Conservation (phyloP, 1,284 basidiomycete species). For the Austroboletus niveus region DNA sequence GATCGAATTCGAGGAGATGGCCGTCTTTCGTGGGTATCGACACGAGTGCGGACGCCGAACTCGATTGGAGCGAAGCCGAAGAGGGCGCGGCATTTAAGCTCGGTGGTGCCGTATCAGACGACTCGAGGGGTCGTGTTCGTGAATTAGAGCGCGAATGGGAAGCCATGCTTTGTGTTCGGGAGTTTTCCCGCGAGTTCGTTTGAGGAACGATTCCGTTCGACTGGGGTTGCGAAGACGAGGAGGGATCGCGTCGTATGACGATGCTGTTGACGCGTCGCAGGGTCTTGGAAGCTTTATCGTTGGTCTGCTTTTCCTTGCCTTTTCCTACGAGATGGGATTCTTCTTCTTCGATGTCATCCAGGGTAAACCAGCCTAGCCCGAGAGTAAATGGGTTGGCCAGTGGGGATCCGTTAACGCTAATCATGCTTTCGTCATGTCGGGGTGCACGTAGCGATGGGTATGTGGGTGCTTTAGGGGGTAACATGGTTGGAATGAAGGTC, state of each 20-base stretch:
- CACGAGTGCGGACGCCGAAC: slow-evolving; percentile 47
- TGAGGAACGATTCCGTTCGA: not conserved
- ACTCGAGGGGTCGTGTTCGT: slow-evolving; percentile 35
- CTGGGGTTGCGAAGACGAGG: slow-evolving; percentile 24
- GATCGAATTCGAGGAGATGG: slow-evolving; percentile 76
- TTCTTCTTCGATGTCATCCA: slow-evolving; percentile 33
- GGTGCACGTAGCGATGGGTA: slow-evolving; percentile 58
- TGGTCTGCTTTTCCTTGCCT: slow-evolving; percentile 22
- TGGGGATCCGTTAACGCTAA: slow-evolving; percentile 76
- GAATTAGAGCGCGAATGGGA: slow-evolving; percentile 39
- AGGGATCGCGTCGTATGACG: slow-evolving; percentile 58
- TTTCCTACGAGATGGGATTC: slow-evolving; percentile 11
- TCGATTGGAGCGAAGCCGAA: slow-evolving; percentile 12
- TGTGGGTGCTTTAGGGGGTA: slow-evolving; percentile 55
- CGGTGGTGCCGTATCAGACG: slow-evolving; percentile 18
- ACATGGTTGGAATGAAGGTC: slow-evolving; percentile 67
- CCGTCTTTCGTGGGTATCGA: slow-evolving; percentile 74
- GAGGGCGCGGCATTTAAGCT: slow-evolving; percentile 12
- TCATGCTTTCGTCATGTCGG: slow-evolving; percentile 66
- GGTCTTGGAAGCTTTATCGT: slow-evolving; percentile 4
- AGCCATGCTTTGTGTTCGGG: slow-evolving; percentile 42
- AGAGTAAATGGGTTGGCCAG: slow-evolving; percentile 70
- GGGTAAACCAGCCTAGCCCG: slow-evolving; percentile 50
- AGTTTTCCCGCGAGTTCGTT: slow-evolving; percentile 15
- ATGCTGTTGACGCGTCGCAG: slow-evolving; percentile 58